Base-by-base conservation (phyloP, 2,329 filamentous ascomycete species). In the Pseudogymnoascus sp. region DNA sequence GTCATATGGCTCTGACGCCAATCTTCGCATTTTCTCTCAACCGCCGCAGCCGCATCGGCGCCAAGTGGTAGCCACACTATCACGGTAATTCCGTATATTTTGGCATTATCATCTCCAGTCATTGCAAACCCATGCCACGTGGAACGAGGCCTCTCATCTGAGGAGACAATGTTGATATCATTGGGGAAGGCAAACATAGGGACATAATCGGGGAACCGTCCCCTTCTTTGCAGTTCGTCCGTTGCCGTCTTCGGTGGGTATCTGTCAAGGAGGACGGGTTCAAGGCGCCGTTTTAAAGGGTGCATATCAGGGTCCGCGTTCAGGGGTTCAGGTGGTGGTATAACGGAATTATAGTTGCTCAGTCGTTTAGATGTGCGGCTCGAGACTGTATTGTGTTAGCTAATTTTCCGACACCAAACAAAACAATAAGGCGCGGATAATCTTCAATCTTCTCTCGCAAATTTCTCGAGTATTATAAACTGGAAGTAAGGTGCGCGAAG, bases 101-200 rank as follows among this genome's bases (percentile, higher is more conserved):
- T 95, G 60, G 90, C 88, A 67, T 90, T 92, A 70, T 97, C 92
- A 60, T 89, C 89, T 19, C 88, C 88, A 2, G 94, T 99, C 94
- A 99, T 97, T 63, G 90, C 92, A 70, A 99, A 99, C 56, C 94
- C 94, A 74, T 99, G 94, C 94, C 94, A 99, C 21, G 92, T 96
- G n/a, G 94, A 92, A 63, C 91, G 82, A 0, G 94, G 94, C 63
- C 92, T 82, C 71, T 96, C 90, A 69, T 99, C 94, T 1, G 92
- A 92, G 1, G 94, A 96, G 8, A 97, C 90, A 58, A 99, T 94
- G 64, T 91, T 91, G 67, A 99, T 94, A 72, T 99, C 94, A 73
- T 97, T 96, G 48, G 94, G 94, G 68, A 97, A 99, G 59, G 94
- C 92, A 73, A 99, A 99, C 94, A 99, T 97, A 60, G 94, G 94